phyloP scores from a whole-genome alignment of 2,329 filamentous ascomycete species.

The Cladophialophora psammophila region DNA sequence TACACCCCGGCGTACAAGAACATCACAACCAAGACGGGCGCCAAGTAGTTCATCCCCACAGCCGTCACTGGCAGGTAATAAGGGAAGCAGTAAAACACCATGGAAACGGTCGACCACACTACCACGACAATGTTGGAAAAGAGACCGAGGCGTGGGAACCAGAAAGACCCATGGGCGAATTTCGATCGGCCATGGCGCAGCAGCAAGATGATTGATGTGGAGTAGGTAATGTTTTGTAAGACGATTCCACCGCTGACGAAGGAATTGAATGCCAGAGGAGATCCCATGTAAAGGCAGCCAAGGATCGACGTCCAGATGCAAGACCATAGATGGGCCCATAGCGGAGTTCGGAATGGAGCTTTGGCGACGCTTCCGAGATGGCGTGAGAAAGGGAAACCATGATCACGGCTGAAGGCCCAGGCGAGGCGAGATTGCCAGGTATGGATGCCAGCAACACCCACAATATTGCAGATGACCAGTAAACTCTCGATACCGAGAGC shows the following conservation, averaged over 20 bases:
- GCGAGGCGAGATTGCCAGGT: constrained; percentile 22
- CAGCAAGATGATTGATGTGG: constrained; percentile 52
- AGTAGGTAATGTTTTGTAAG: constrained; percentile 49
- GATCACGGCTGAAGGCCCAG: constrained; percentile 23
- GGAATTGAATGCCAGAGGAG: constrained; percentile 52
- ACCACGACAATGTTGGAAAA: constrained; percentile 52
- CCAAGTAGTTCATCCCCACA: constrained; percentile 59
- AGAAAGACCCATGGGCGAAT: constrained; percentile 39
- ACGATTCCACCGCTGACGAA: constrained; percentile 24
- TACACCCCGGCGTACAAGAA: constrained; percentile 19
- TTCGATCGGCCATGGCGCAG: constrained; percentile 51
- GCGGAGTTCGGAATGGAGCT: constrained; percentile 18
- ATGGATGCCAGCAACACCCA: constrained; percentile 14
- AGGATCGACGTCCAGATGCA: constrained; percentile 5
- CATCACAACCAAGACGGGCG: constrained; percentile 42
- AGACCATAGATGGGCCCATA: constrained; percentile 23
- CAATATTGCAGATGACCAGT: constrained; percentile 5
- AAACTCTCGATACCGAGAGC: constrained; percentile 8
- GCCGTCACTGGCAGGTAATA: constrained; percentile 50
- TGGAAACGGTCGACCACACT: constrained; percentile 54
- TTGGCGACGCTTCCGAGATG: constrained; percentile 17
- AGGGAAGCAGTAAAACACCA: constrained; percentile 58
- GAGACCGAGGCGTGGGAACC: constrained; percentile 46
- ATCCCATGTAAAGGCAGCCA: constrained; percentile 48
- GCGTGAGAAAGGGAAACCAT: constrained; percentile 17